Base-by-base conservation (phyloP, 2,329 filamentous ascomycete species). In the Clonostachys rhizophaga region DNA sequence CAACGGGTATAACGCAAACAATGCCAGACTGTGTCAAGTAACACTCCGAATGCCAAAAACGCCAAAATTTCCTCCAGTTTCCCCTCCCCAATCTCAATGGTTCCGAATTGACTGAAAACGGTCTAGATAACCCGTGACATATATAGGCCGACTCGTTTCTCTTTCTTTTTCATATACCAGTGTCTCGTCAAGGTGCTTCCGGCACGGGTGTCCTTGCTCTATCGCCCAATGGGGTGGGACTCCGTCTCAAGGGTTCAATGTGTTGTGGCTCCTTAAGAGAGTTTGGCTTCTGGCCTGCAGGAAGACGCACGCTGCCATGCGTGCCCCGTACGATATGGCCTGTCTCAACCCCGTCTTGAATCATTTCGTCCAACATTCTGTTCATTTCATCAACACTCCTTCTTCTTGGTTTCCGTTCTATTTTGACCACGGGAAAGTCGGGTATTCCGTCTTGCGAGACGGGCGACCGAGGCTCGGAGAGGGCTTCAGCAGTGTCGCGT, bases 351-450 rank as follows among this genome's bases (percentile, higher is more conserved):
- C 87, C 83, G 60, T 92, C 88, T 60, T 91, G 87, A 50, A 96
- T 94, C 92, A 97, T 96, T 68, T 96, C 90, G 58, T 97, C 92
- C 24, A 96, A 78, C 71, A 96, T 91, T 58, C 84, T 83, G 55
- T 89, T 95, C 84, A 96, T 91, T 66, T 96, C 91, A 56, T 96
- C 91, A 34, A 94, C 87, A 54, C 87, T 89, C 70, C 79, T 83
- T 12, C 74, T 74, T 44, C 79, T 76, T 30, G 24, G 24, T 34
- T 75, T 78, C 45, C 76, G 77, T n/a, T 65, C 58, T n/a, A 46
- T 30, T 24, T 52, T 55, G 4, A 44, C 40, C 49, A 18, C 20
- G 39, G 8, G 39, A 34, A 30, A 42, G 33, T 44, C 13, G 44
- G 44, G 12, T 44, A 51, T 12, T 30, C 24, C 24, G 2, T 45